Evolutionary conservation across 306 rosid species (phyloP), one percentile per base, ranked within the genome.

Genomic region (Cicer cuneatum): DNA sequence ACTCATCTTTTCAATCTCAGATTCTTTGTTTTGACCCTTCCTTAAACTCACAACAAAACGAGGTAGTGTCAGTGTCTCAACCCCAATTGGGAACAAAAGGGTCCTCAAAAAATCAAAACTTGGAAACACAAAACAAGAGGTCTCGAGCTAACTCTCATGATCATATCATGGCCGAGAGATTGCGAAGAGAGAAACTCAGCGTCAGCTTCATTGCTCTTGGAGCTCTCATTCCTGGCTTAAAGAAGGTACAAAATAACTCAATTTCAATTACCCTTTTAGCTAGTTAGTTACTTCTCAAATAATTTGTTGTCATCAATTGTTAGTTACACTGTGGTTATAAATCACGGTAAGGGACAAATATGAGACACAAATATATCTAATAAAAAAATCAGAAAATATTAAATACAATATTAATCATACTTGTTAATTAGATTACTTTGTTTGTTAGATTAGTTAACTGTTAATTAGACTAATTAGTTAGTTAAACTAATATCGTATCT

Each of bases 161-260:
- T 37, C 98, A 90, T 77, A 80, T 93, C 64, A 76, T 93, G 63
- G 95, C 96, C 0, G 98, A 93, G 70, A 85, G 98, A 64, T 90
- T 82, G 70, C 73, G 98, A 2, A 82, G 98, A 79, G 96, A 89
- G 79, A 89, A 87, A 68, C 96, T 92, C 67, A 85, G 84, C 85
- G 91, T 89, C 54, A 73, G 91, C 11, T 92, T 92, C 85, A 87
- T 92, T 47, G 90, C 95, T 69, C 98, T 93, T 60, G 88, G 96
- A 2, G 92, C 90, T 18, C 81, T 93, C 45, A 63, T 93, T 40
- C 97, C 97, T 10, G 89, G 86, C 57, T 81, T 90, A 0, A 93
- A 90, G 62, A 93, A 93, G 97, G 97, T 93, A 66, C 7, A 8
- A 21, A 21, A 1, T 6, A 15, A 14, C 13, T 24, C 5, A 35